Conservation (phyloP, 805 yeast genomes). For the Starmerella bombicola region DNA sequence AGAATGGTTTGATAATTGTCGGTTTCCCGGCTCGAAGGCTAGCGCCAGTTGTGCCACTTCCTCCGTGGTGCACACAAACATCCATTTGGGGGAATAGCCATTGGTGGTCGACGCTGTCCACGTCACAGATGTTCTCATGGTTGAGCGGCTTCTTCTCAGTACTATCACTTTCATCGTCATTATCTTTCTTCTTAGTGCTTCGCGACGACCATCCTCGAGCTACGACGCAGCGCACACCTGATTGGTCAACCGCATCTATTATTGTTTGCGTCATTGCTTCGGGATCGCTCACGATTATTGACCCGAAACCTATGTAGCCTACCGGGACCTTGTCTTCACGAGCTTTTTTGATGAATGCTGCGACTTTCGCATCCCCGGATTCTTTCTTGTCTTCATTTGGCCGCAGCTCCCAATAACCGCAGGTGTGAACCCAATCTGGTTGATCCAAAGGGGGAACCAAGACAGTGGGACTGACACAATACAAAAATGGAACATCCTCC, state of each 20-base stretch:
- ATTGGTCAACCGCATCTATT: slow-evolving; percentile 60
- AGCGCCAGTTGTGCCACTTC: slow-evolving; percentile 94
- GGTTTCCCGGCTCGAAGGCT: slow-evolving; percentile 76
- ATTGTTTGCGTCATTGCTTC: slow-evolving; percentile 64
- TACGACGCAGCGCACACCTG: slow-evolving; percentile 75
- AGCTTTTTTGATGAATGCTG: slow-evolving; percentile 52
- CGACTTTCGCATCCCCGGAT: slow-evolving; percentile 43
- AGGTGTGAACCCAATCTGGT: slow-evolving; percentile 88
- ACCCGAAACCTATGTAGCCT: slow-evolving; percentile 91
- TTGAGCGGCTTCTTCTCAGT: slow-evolving; percentile 15
- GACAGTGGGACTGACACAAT: slow-evolving; percentile 76
- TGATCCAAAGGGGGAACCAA: slow-evolving; percentile 89
- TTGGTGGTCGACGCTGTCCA: slow-evolving; percentile 77
- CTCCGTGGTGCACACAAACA: slow-evolving; percentile 96
- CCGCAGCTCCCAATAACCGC: slow-evolving; percentile 91
- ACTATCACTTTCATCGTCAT: slow-evolving; percentile 17
- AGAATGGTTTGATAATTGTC: slow-evolving; percentile 83
- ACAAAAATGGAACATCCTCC: slow-evolving; percentile 71
- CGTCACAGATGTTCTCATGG: slow-evolving; percentile 43
- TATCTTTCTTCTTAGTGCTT: slow-evolving; percentile 28
- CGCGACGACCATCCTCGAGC: slow-evolving; percentile 95
- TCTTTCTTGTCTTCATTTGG: slow-evolving; percentile 35
- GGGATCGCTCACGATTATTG: slow-evolving; percentile 82
- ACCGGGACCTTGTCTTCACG: slow-evolving; percentile 48
- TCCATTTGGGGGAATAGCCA: slow-evolving; percentile 85